Percentiles rank a stretch among this genome's conserved stretches.
Evolutionary conservation across 2,329 filamentous ascomycete species (phyloP).

Genomic region (Microsporum audouinii): DNA sequence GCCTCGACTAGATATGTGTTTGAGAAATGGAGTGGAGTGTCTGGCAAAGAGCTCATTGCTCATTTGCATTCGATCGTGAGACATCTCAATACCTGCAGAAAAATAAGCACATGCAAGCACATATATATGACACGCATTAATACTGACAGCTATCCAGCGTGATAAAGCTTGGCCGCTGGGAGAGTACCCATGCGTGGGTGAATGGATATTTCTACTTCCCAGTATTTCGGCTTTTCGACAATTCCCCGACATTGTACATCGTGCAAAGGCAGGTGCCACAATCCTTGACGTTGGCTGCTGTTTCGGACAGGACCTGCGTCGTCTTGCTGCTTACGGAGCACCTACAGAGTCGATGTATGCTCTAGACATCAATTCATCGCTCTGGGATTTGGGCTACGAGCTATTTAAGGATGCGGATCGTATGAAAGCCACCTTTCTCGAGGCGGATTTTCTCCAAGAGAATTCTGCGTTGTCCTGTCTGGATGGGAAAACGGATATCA

Average conservation of each 20-base stretch:
- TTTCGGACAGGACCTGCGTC: slow-evolving; percentile 41
- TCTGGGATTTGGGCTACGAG: slow-evolving; percentile 50
- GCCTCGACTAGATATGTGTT: slow-evolving; percentile 1
- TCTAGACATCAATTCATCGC: slow-evolving; percentile 39
- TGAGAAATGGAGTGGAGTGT: slow-evolving; percentile 3
- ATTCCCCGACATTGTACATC: slow-evolving; percentile 9
- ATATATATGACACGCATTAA: neutral
- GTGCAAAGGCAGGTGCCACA: slow-evolving; percentile 5
- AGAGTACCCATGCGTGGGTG: slow-evolving; percentile 3
- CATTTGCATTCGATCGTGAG: slow-evolving; percentile 2
- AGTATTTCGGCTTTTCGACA: neutral
- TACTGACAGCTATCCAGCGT: neutral
- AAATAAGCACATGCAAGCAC: neutral
- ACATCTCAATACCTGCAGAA: neutral
- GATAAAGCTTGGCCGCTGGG: slow-evolving; percentile 5
- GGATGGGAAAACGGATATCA: slow-evolving; percentile 26
- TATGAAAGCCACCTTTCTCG: slow-evolving; percentile 40
- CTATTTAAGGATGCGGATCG: slow-evolving; percentile 49
- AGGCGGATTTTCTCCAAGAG: slow-evolving; percentile 34
- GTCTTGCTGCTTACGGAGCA: slow-evolving; percentile 42
- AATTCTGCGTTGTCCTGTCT: slow-evolving; percentile 18
- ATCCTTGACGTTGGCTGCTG: slow-evolving; percentile 44
- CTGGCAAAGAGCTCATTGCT: slow-evolving; percentile 1
- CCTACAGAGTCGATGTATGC: slow-evolving; percentile 40
- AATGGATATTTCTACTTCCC: slow-evolving; percentile 4